Evolutionary conservation across 1,139 yeast species (phyloP).

Genomic region (Candida buenavistaensis): DNA sequence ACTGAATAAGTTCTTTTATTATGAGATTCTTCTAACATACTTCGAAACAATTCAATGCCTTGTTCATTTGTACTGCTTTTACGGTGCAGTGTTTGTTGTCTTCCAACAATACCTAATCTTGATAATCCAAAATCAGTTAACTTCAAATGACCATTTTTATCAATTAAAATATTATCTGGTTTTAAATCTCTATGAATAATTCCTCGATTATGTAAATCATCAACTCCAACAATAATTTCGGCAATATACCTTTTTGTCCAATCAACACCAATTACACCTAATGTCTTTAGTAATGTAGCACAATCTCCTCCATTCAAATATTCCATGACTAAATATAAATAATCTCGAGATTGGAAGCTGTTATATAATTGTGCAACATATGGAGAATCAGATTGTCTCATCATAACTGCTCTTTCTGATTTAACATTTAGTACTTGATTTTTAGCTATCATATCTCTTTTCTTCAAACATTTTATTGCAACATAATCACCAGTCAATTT

Average conservation of each 20-base stretch:
- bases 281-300: slow-evolving; percentile 77
- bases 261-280: slow-evolving; percentile 78
- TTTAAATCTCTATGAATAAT: slow-evolving; percentile 93
- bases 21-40: slow-evolving; percentile 19
- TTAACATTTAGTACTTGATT: slow-evolving; percentile 94
- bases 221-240: slow-evolving; percentile 88
- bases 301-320: slow-evolving; percentile 95
- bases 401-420: slow-evolving; percentile 95
- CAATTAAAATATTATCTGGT: slow-evolving; percentile 91
- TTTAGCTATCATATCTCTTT: slow-evolving; percentile 94
- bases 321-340: slow-evolving; percentile 92
- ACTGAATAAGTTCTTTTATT: slow-evolving; percentile 41
- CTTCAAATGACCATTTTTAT: slow-evolving; percentile 82
- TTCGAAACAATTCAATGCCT: slow-evolving; percentile 43
- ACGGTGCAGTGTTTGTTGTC: slow-evolving; percentile 55
- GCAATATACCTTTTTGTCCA: slow-evolving; percentile 90
- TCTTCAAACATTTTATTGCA: slow-evolving; percentile 92
- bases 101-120: slow-evolving; percentile 81
- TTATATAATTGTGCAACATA: slow-evolving; percentile 89
- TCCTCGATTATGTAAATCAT: slow-evolving; percentile 83
- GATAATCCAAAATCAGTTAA: slow-evolving; percentile 94
- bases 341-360: slow-evolving; percentile 87
- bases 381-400: slow-evolving; percentile 93
- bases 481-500: slow-evolving; percentile 90
- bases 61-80: slow-evolving; percentile 48